These are phyloP conservation scores for Trichoderma parareesei DNA, from an alignment of 495 filamentous ascomycete genomes.

Conservation along the genomic window DNA sequence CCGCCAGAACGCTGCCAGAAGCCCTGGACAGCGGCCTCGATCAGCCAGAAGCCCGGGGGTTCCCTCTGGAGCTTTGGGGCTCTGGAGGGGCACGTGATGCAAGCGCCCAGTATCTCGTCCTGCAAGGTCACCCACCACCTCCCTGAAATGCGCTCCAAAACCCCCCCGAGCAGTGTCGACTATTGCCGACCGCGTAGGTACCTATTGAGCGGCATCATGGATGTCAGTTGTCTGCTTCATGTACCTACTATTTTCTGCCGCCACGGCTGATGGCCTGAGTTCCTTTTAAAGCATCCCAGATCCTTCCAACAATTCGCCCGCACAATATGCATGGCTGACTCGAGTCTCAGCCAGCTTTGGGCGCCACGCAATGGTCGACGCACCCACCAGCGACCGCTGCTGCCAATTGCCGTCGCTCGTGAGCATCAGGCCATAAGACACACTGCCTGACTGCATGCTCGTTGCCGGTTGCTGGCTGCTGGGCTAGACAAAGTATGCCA, in stretches of 20 bases:
- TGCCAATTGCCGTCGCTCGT: neutral
- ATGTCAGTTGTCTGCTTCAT: neutral
- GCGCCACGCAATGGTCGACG: neutral
- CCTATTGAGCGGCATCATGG: too few species aligned
- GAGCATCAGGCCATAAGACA: neutral
- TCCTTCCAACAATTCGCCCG: neutral
- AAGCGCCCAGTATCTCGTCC: neutral
- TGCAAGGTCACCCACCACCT: neutral
- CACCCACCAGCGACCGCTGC: neutral
- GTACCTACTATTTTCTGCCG: neutral
- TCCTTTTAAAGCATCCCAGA: neutral
- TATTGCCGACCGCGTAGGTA: constrained; percentile 4
- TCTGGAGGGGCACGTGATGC: neutral
- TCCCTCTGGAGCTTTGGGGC: neutral
- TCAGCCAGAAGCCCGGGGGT: neutral
- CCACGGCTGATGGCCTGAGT: too few species aligned
- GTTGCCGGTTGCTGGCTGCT: neutral
- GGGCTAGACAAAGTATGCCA: too few species aligned
- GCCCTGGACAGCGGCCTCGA: neutral
- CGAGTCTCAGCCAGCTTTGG: neutral
- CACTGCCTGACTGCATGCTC: neutral
- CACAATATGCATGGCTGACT: constrained; percentile 5
- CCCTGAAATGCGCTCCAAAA: constrained; percentile 3
- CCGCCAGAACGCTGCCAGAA: neutral
- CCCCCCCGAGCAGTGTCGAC: neutral